A percentile compares a stretch with the other conserved stretches of the same genome.
Evolutionary conservation across 2,329 filamentous ascomycete species (phyloP).

Genomic region (Chrysosporium queenslandicum): DNA sequence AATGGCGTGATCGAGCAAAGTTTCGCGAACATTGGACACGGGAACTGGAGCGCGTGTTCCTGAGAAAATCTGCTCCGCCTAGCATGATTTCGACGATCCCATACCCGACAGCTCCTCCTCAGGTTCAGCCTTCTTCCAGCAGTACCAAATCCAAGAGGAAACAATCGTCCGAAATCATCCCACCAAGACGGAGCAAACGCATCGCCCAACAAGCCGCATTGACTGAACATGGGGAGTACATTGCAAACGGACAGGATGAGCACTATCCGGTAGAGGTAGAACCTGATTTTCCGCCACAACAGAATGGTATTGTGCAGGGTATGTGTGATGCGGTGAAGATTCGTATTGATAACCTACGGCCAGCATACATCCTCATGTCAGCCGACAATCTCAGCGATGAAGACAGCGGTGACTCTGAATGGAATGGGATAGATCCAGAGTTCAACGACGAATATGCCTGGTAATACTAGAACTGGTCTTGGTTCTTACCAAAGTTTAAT

Average conservation of each 20-base stretch:
- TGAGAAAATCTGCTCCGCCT: constrained; percentile 25
- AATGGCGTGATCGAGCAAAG: constrained; percentile 70
- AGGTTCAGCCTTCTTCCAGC: background rate
- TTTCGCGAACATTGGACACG: constrained; percentile 69
- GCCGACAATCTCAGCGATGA: constrained; percentile 53
- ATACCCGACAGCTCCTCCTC: background rate
- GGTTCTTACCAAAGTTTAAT: background rate
- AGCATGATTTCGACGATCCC: background rate
- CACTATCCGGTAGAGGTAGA: background rate
- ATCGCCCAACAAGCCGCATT: background rate
- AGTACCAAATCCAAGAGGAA: background rate
- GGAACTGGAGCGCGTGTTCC: constrained; percentile 49
- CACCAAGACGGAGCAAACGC: constrained; percentile 5
- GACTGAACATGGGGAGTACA: background rate
- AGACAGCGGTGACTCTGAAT: constrained; percentile 52
- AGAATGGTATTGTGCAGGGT: constrained; percentile 38
- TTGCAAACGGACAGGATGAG: background rate
- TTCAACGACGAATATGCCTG: constrained; percentile 24
- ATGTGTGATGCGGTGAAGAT: constrained; percentile 51
- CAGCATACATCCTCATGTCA: constrained; percentile 48
- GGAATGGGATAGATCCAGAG: constrained; percentile 44
- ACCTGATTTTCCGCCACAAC: background rate
- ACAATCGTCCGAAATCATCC: background rate
- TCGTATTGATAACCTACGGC: constrained; percentile 52
- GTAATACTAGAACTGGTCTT: constrained; percentile 13